Evolutionary conservation across 2,329 filamentous ascomycete genomes (phyloP).

Genomic region (Phoma sp.): DNA sequence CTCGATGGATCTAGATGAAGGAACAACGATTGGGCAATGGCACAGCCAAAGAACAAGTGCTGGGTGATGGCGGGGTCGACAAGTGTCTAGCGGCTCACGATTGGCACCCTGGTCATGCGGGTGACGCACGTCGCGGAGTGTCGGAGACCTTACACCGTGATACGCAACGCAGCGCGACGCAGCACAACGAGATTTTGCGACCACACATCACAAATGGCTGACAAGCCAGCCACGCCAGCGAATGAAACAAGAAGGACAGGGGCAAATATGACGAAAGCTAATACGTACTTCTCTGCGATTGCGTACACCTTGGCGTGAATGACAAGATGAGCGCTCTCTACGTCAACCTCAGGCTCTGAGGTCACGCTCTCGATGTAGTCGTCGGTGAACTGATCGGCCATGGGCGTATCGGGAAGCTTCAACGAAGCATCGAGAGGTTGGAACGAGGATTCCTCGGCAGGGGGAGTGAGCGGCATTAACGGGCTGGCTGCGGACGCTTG

Average conservation of each 20-base stretch:
- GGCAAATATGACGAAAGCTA: constrained; percentile 18
- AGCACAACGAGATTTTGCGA: constrained; percentile 9
- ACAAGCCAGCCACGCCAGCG: constrained; percentile 17
- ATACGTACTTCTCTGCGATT: constrained; percentile 56
- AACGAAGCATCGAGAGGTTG: constrained; percentile 29
- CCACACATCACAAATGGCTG: constrained; percentile 19
- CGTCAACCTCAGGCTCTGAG: constrained; percentile 45
- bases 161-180: constrained; percentile 24
- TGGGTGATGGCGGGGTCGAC: constrained; percentile 6
- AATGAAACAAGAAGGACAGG: constrained; percentile 22
- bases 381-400: constrained; percentile 43
- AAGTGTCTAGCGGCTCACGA: constrained; percentile 10
- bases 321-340: constrained; percentile 51
- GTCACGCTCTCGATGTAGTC: constrained; percentile 38
- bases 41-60: constrained; percentile 2
- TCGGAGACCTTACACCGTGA: constrained; percentile 33
- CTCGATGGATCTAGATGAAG: constrained; percentile 8
- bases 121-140: constrained; percentile 43
- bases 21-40: constrained; percentile 25
- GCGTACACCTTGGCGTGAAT: constrained; percentile 58
- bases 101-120: constrained; percentile 27
- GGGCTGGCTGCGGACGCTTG: constrained; percentile 34
- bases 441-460: constrained; percentile 31
- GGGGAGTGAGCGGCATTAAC: constrained; percentile 35
- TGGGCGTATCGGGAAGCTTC: constrained; percentile 42